Base-by-base conservation (phyloP, 106 monocot species). In the Dioscorea alata region DNA sequence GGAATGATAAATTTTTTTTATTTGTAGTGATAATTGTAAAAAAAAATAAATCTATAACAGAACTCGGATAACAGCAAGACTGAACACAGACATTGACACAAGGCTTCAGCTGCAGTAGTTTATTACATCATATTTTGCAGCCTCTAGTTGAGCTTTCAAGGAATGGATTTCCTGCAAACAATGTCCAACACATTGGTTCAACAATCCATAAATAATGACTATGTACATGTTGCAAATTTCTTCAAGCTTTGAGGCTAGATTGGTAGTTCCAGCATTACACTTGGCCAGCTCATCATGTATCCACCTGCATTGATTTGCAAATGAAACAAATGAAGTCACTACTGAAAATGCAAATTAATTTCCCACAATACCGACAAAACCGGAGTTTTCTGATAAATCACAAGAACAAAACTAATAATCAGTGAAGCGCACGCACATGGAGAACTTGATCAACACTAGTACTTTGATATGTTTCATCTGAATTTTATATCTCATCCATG, bases 31-130 rank as follows among this genome's bases (percentile, higher is more conserved):
- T 42, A 42, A 42, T 42, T 10, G 10, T 42, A 42, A 6, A 42
- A 42, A 42, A 42, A 42, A 3, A 42, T 42, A 42, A 6, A 3
- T 42, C 42, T 42, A 42, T 5, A 42, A 0, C 9, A 6, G 42
- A 42, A 94, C 83, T 8, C 91, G 88, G 58, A 88, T 28, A 7
- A 86, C 61, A 35, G 88, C 91, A 62, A 95, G 78, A 51, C 91
- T 85, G 6, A 84, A 86, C 6, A 88, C 84, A 63, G 95, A 82
- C 56, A 91, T 78, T 20, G 91, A 91, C 33, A 95, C 83, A 53
- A 91, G 79, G 9, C 88, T 80, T 59, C 91, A 91, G 23, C 91
- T 86, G 74, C 95, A 91, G 64, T 91, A 91, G 20, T 95, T 95
- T 33, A 95, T 89, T 3, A 86, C 86, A 49, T 91, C 95, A 64